These are phyloP conservation scores for Malbranchea zuffiana DNA, from an alignment of 2,329 filamentous ascomycete genomes.

Conservation along the genomic window DNA sequence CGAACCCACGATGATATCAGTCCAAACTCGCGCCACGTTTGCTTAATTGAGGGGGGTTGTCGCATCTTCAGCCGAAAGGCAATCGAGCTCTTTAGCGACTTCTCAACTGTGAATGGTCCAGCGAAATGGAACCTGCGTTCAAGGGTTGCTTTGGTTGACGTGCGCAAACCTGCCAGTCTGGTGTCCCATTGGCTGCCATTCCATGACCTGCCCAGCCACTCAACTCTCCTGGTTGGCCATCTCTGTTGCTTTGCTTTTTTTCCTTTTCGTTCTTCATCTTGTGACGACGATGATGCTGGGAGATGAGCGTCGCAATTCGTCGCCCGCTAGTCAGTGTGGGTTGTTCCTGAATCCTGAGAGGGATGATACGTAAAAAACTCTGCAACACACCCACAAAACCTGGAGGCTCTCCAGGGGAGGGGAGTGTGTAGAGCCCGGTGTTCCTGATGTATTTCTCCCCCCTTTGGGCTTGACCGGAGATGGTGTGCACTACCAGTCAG, in stretches of 20 bases:
- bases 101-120: constrained; percentile 11
- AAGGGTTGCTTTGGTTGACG: constrained; percentile 1
- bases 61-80: constrained; percentile 10
- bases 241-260: not conserved
- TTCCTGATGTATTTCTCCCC: no score
- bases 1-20: constrained; percentile 13
- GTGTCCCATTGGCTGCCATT: constrained; percentile 3
- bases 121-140: constrained; percentile 4
- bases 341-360: constrained; percentile 13
- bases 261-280: constrained; percentile 6
- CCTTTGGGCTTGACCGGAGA: constrained; percentile 5
- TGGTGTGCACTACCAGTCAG: constrained; percentile 9
- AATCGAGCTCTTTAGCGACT: constrained; percentile 3
- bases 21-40: constrained; percentile 10
- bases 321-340: constrained; percentile 7
- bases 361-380: constrained; percentile 1
- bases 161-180: constrained; percentile 2
- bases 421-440: no score
- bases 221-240: not conserved
- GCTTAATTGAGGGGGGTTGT: constrained; percentile 1
- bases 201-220: not conserved
- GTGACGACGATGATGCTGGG: constrained; percentile 3
- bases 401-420: not conserved
- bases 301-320: constrained; percentile 4
- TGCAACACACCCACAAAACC: constrained; percentile 3